phyloP scores from a whole-genome alignment of 2,329 filamentous ascomycete genomes.

The Sporothrix sp. region DNA sequence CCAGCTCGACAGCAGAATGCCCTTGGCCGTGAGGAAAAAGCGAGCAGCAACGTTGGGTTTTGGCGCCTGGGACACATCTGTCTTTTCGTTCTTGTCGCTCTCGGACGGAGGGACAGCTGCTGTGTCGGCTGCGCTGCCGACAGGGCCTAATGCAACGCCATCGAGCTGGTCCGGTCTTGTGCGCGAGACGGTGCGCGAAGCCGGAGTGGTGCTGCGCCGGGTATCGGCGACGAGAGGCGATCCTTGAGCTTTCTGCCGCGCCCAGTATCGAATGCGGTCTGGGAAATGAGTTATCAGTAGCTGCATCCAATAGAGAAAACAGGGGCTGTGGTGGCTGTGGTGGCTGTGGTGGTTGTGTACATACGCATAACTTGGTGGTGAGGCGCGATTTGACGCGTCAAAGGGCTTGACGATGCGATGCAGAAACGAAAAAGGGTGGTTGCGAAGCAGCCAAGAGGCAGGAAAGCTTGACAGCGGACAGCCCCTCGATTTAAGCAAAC shows the following conservation, averaged over 20 bases:
- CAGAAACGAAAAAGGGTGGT: not conserved
- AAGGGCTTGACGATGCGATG: no score
- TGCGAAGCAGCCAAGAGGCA: slow-evolving; percentile 6
- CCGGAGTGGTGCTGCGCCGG: not conserved
- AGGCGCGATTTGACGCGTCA: slow-evolving; percentile 9
- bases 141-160: not conserved
- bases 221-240: slow-evolving; percentile 15
- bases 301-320: no score
- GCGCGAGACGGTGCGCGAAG: not conserved
- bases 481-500: not conserved
- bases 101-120: not conserved
- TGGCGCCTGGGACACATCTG: not conserved
- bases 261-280: slow-evolving; percentile 25
- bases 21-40: slow-evolving; percentile 38
- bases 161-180: not conserved
- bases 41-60: slow-evolving; percentile 18
- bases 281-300: no score
- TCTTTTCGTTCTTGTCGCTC: slow-evolving; percentile 9
- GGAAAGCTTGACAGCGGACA: slow-evolving; percentile 6
- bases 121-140: not conserved
- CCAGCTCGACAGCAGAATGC: slow-evolving; percentile 50
- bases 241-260: slow-evolving; percentile 23
- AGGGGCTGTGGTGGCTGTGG: not conserved
- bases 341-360: not conserved
- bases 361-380: slow-evolving; percentile 2